phyloP scores from a whole-genome alignment of 257 asterid genomes.

The Solanum chmielewskii region DNA sequence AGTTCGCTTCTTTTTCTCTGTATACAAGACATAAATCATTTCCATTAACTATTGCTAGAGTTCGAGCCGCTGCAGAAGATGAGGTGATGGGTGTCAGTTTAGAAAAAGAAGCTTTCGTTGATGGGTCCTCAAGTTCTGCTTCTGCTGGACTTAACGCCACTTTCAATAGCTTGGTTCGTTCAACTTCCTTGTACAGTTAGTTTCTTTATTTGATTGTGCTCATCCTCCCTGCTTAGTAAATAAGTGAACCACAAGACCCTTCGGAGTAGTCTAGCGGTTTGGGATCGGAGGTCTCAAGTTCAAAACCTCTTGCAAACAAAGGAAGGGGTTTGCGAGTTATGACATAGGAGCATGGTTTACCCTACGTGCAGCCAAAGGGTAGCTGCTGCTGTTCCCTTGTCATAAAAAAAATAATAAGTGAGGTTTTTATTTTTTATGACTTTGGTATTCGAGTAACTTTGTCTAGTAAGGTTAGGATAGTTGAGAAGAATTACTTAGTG shows the following conservation, averaged over 20 bases:
- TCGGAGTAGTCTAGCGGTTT: too few species aligned
- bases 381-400: too few species aligned
- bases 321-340: too few species aligned
- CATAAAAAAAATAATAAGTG: too few species aligned
- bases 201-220: background rate
- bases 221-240: background rate
- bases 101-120: background rate
- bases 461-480: background rate
- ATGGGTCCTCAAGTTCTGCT: background rate
- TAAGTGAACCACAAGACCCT: too few species aligned
- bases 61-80: background rate
- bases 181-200: background rate
- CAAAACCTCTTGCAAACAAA: too few species aligned
- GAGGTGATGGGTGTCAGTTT: background rate
- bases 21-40: background rate
- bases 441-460: background rate
- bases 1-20: background rate
- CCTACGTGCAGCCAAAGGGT: too few species aligned
- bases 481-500: background rate
- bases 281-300: too few species aligned
- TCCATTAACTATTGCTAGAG: background rate
- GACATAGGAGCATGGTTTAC: too few species aligned
- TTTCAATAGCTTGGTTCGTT: slow-evolving; percentile 9
- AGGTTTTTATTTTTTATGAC: background rate
- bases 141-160: background rate